Evolutionary conservation across 257 asterid genomes (phyloP).

Genomic region (Solanum microdontum): DNA sequence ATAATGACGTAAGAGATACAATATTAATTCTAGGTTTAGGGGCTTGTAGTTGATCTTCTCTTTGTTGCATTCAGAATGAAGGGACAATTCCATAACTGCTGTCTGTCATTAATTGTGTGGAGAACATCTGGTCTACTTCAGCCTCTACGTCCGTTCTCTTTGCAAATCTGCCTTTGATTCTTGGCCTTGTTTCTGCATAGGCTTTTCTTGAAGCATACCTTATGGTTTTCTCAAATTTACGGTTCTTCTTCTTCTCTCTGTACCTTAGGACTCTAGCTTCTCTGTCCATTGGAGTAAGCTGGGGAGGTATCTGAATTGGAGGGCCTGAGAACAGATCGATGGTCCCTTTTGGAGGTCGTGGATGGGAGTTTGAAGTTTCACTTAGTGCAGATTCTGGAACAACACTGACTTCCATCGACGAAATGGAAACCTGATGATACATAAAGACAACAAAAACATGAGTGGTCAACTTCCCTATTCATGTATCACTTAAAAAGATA

Average conservation of each 20-base stretch:
- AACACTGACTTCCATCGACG: constrained; percentile 49
- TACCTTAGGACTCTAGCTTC: constrained; percentile 75
- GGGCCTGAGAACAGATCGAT: constrained; percentile 46
- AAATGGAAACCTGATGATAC: constrained; percentile 39
- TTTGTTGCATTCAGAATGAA: constrained; percentile 15
- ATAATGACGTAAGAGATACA: background rate
- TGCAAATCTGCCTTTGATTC: constrained; percentile 78
- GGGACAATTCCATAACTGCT: constrained; percentile 54
- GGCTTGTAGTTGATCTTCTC: background rate
- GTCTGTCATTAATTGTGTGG: constrained; percentile 31
- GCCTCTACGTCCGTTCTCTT: constrained; percentile 38
- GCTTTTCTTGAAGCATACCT: constrained; percentile 86
- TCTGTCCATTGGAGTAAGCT: constrained; percentile 52
- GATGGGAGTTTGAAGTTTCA: constrained; percentile 35
- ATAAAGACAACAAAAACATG: background rate
- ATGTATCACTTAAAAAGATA: background rate
- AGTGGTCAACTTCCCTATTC: background rate
- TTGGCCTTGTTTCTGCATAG: constrained; percentile 77
- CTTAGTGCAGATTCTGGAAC: constrained; percentile 51
- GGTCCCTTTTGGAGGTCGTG: constrained; percentile 47
- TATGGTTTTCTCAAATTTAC: constrained; percentile 76
- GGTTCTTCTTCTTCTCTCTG: constrained; percentile 73
- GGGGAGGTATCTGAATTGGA: constrained; percentile 31
- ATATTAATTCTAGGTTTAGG: background rate
- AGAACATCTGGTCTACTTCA: constrained; percentile 48